These are phyloP conservation scores for Cercospora janseana DNA, from an alignment of 2,329 filamentous ascomycete species.

Conservation along the genomic window DNA sequence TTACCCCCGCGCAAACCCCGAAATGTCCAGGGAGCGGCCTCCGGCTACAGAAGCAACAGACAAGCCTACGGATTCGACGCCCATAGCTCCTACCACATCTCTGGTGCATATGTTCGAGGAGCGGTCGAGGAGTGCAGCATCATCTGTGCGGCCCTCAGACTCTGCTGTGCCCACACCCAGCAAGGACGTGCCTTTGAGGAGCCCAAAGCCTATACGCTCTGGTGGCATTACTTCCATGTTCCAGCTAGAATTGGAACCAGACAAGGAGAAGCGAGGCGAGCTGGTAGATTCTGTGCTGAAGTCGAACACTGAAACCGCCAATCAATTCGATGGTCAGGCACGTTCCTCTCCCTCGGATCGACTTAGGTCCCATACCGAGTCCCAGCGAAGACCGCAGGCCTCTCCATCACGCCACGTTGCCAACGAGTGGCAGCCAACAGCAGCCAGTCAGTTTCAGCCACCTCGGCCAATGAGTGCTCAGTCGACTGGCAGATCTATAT, in stretches of 20 bases:
- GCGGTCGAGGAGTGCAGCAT: constrained; percentile 33
- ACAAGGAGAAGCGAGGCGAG: constrained; percentile 10
- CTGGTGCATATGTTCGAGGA: constrained; percentile 69
- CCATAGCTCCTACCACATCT: constrained; percentile 56
- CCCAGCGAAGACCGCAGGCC: constrained; percentile 17
- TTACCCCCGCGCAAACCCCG: constrained; percentile 33
- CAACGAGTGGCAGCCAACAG: constrained; percentile 19
- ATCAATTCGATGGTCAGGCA: constrained; percentile 1
- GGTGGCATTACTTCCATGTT: constrained; percentile 37
- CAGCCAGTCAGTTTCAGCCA: constrained; percentile 14
- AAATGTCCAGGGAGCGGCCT: constrained; percentile 27
- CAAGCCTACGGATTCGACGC: constrained; percentile 26
- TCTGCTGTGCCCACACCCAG: constrained; percentile 29
- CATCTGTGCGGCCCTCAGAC: constrained; percentile 19
- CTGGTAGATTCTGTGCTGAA: constrained; percentile 1
- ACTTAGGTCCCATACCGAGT: constrained; percentile 16
- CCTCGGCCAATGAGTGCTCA: constrained; percentile 21
- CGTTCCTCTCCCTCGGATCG: constrained; percentile 20
- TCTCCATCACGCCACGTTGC: constrained; percentile 23
- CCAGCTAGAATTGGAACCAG: constrained; percentile 30
- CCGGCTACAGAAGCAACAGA: constrained; percentile 22
- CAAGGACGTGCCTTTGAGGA: constrained; percentile 39
- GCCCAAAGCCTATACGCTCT: constrained; percentile 43
- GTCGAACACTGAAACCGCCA: not conserved
- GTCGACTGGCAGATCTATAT: constrained; percentile 23